Base-by-base conservation (phyloP, 2,329 filamentous ascomycete species). In the Xylaria sp. region DNA sequence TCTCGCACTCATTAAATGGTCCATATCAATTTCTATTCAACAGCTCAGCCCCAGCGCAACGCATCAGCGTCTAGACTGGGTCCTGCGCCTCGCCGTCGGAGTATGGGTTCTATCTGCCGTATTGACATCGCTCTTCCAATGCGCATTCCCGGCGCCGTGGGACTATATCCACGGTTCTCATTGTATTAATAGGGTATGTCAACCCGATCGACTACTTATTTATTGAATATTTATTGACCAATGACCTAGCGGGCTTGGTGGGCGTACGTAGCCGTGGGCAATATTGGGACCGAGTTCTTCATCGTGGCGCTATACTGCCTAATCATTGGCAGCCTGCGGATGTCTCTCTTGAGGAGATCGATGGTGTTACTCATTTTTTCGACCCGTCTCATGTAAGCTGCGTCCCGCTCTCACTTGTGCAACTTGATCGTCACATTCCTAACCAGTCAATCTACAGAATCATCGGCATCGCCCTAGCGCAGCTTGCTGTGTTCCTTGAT, bases 1-100 rank as follows among this genome's bases (percentile, higher is more conserved):
- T 41, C 65, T 72, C 1, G 70, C 72, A 18, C 65, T 75, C n/a
- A 63, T 75, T 52, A 74, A 75, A 58, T 74, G 68, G 70, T 75
- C 74, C 28, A 71, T 73, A 41, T 70, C 66, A 4, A 58, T 66
- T 4, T 74, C 71, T 39, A 71, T 75, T 39, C 60, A 72, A 20
- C 65, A 73, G 34, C 64, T 75, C 18, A 74, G 69, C 48, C 73
- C 72, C 2, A 67, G 63, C 32, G 25, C 39, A 7, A 34, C 25
- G 8, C 74, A 74, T 39, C 60, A 52, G 15, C 69, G 70, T 3
- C 56, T 74, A 9, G 66, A 71, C 59, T 57, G 52, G 46, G 50
- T 59, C 46, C 63, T 74, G 41, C 66, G 68, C 28, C 50, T 72
- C 15, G 20, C 70, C 1, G 64, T 73, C 23, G 73, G 64, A 10